A percentile compares a stretch with the other conserved stretches of the same genome.
Evolutionary conservation across 306 rosid genomes (phyloP).

Genomic region (Castanea sativa): DNA sequence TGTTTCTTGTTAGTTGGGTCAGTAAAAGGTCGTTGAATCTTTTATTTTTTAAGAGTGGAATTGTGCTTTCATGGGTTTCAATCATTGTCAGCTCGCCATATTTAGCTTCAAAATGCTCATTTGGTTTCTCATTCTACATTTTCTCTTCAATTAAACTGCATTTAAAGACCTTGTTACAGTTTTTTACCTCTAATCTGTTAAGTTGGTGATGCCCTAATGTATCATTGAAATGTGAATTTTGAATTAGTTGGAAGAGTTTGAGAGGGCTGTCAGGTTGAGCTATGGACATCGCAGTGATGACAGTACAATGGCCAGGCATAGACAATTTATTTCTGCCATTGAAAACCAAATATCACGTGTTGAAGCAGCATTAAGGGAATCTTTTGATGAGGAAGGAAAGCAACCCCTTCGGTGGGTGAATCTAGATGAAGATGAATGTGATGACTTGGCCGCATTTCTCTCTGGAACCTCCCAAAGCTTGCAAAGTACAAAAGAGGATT

Average conservation of each 20-base stretch:
- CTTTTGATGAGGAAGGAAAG: slow-evolving; percentile 61
- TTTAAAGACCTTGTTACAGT: background rate
- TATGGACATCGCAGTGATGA: slow-evolving; percentile 60
- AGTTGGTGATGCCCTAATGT: slow-evolving; percentile 10
- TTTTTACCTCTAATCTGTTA: slow-evolving; percentile 10
- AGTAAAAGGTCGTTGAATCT: background rate
- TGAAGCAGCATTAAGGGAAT: slow-evolving; percentile 66
- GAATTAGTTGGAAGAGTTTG: slow-evolving; percentile 87
- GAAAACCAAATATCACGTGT: slow-evolving; percentile 75
- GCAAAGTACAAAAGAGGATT: slow-evolving; percentile 38
- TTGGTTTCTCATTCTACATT: slow-evolving; percentile 16
- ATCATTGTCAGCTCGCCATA: background rate
- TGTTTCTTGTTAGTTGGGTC: background rate
- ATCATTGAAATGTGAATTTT: slow-evolving; percentile 21
- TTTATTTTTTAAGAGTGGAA: background rate
- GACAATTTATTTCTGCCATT: slow-evolving; percentile 80
- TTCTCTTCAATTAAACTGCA: slow-evolving; percentile 10
- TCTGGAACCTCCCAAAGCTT: slow-evolving; percentile 53
- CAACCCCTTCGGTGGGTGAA: slow-evolving; percentile 82
- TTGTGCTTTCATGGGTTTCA: background rate
- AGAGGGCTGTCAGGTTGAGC: slow-evolving; percentile 80
- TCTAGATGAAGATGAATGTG: slow-evolving; percentile 76
- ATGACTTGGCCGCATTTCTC: slow-evolving; percentile 92
- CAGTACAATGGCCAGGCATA: slow-evolving; percentile 59
- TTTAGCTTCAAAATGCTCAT: background rate